Percentiles rank a stretch among this genome's conserved stretches.
Evolutionary conservation across 1,284 basidiomycete genomes (phyloP).

Genomic region (Exobasidium rhododendri): DNA sequence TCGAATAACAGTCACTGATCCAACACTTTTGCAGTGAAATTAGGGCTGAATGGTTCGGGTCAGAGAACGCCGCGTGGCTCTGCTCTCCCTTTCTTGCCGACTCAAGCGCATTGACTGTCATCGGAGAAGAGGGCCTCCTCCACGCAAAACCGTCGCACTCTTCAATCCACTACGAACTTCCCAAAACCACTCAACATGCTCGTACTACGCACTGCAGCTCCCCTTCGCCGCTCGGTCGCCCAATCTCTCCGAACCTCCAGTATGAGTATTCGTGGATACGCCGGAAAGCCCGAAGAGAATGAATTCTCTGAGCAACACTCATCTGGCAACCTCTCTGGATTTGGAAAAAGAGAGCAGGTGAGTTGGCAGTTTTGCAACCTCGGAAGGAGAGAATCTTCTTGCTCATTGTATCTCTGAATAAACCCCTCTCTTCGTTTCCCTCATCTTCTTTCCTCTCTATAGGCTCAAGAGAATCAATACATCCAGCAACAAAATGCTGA

Average conservation of each 20-base stretch:
- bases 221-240: neutral
- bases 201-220: slow-evolving; percentile 13
- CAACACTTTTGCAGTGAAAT: no score
- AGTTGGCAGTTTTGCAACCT: neutral
- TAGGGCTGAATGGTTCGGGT: no score
- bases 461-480: slow-evolving; percentile 19
- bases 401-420: neutral
- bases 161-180: no score
- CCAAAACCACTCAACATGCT: neutral
- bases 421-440: neutral
- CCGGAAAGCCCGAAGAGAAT: slow-evolving; percentile 8
- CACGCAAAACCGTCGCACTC: no score
- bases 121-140: no score
- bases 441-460: neutral
- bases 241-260: neutral
- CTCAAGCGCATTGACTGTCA: no score
- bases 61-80: no score
- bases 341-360: slow-evolving; percentile 16
- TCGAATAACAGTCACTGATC: no score
- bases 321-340: slow-evolving; percentile 7
- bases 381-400: neutral
- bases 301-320: neutral
- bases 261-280: slow-evolving; percentile 13
- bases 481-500: slow-evolving; percentile 15
- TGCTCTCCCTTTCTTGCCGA: no score